phyloP scores from a whole-genome alignment of 2,329 filamentous ascomycete species.

The Ophiostoma angusticollis region DNA sequence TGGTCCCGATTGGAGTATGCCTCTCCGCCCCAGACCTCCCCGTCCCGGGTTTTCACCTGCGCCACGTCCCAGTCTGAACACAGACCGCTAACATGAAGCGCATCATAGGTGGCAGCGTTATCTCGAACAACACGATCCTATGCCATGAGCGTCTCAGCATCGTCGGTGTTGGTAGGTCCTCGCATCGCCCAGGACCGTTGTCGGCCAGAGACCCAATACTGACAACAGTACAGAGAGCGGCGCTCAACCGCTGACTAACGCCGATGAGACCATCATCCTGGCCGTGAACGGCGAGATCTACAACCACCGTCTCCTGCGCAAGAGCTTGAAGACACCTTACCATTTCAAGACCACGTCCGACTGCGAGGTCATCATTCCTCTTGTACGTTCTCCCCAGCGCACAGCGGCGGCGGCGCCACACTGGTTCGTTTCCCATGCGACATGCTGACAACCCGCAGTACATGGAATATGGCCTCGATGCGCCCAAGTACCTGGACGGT shows the following conservation, averaged over 20 bases:
- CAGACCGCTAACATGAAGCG: slow-evolving; percentile 15
- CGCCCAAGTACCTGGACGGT: slow-evolving; percentile 86
- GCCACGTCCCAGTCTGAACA: no score
- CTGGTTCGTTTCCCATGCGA: no score
- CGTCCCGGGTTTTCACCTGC: no score
- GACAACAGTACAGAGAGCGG: slow-evolving; percentile 57
- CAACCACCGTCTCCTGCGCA: slow-evolving; percentile 93
- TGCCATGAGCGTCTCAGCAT: slow-evolving; percentile 97
- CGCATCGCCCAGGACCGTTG: slow-evolving; percentile 12
- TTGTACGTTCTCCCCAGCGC: slow-evolving; percentile 57
- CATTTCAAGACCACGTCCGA: slow-evolving; percentile 98
- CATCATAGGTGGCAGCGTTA: slow-evolving; percentile 71
- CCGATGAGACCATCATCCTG: slow-evolving; percentile 75
- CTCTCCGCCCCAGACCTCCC: no score
- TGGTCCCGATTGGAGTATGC: slow-evolving; percentile 89
- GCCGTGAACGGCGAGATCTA: slow-evolving; percentile 99
- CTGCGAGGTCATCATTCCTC: slow-evolving; percentile 95
- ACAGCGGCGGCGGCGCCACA: no score
- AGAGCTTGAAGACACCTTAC: slow-evolving; percentile 69
- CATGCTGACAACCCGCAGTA: slow-evolving; percentile 60
- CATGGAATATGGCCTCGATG: slow-evolving; percentile 79
- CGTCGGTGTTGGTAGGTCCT: slow-evolving; percentile 84
- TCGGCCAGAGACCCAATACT: no score
- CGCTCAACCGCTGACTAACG: slow-evolving; percentile 88
- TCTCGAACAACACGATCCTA: slow-evolving; percentile 85